Evolutionary conservation across 768 basidiomycete genomes (phyloP), one percentile per base, ranked within the genome.

Genomic region (Hemileccinum rubropunctum): DNA sequence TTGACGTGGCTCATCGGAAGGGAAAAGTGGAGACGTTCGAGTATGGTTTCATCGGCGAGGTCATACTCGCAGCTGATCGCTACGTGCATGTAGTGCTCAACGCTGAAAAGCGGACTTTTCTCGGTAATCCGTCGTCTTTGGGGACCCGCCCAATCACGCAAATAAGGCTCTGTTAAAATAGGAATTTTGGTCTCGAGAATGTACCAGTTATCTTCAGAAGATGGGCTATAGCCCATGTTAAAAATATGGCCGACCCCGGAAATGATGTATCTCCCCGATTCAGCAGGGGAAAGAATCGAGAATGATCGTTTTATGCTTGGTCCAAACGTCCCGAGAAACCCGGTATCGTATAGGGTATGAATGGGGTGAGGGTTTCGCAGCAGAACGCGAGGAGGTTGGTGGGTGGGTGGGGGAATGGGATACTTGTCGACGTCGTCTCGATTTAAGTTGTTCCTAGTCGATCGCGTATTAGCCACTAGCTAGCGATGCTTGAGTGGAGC

Each of bases 381-480:
- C 2, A 83, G 79, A 30, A 72, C 52, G 39, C 73, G 68, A 6
- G 89, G 90, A 20, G 89, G 89, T 54, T 93, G 90, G 41, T 72
- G 58, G 11, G 71, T 63, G 38, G 63, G 53, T 9, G 79, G 70
- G 17, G 86, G 86, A 9, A 91, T 52, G 5, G 86, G 84, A 66
- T 72, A 83, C 26, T 68, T 69, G 4, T 72, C 42, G 3, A 71
- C 58, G 54, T 77, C 81, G 23, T 72, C 66, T 15, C 66, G 46
- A 15, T 74, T 71, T n/a, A 74, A 68, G 8, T 67, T 60, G 15
- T 66, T 72, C 54, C 82, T 85, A 57, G 14, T 49, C 12, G 12
- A 41, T 3, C 14, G 35, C 40, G 20, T 38, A 26, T 59, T 18
- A 62, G 57, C 42, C 55, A 41, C 13, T 11, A 13, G 37, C 20